Base-by-base conservation (phyloP, 768 basidiomycete species). In the Psilocybe sp. region DNA sequence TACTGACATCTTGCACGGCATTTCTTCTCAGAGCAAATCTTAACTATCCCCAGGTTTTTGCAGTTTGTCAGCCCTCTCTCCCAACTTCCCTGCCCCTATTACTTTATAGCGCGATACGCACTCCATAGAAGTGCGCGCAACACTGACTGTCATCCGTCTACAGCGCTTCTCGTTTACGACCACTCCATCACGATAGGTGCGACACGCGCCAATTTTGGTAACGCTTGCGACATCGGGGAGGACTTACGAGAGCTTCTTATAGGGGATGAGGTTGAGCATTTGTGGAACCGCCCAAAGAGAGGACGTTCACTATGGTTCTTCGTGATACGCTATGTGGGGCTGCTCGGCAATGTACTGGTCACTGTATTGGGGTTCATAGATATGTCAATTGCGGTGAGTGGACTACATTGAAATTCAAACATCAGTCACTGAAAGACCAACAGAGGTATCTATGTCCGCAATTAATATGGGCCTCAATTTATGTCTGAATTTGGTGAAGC, bases 261-360 rank as follows among this genome's bases (percentile, higher is more conserved):
- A 74, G 73, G 62, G 3, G 54, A 61, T 45, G 79, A 81, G 55
- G 58, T 77, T 32, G 56, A 64, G 14, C 67, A 69, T 43, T 57
- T 82, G 5, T 82, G 80, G 80, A 61, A 61, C 46, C 64, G 68
- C 40, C 70, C 69, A 1, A 71, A 70, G 46, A 65, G 62, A 1
- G 42, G 54, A 8, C 71, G 75, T 46, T 65, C 75, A 1, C 68
- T 69, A 32, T 67, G 73, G 57, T 81, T 81, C 60, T 72, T 77
- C 42, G 41, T 77, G 32, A 78, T 78, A 51, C 75, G 80, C 5
- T 82, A 82, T 48, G 52, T 76, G 28, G 67, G 75, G 2, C 66
- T 77, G 44, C 60, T 76, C 37, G 73, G 70, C 23, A 71, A 70
- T 43, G 55, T 72, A 12, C 56, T 53, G 6, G 64, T 69, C n/a